These are phyloP conservation scores for Paracoccidioides lutzii DNA, from an alignment of 2,329 filamentous ascomycete species.

Conservation along the genomic window DNA sequence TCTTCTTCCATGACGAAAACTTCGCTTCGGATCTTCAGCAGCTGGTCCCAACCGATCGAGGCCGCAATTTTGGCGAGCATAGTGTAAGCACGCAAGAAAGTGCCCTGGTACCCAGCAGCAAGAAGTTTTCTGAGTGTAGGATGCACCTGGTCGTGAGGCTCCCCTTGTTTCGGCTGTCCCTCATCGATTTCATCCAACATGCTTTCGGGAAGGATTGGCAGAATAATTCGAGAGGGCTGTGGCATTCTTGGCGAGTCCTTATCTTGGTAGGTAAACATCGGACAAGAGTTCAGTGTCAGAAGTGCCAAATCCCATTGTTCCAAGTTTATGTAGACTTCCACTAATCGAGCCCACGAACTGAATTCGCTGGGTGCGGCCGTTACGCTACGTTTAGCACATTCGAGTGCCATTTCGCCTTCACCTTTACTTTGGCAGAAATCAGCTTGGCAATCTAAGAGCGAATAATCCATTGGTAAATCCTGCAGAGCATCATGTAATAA, in stretches of 20 bases:
- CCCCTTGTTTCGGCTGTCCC: slow-evolving; percentile 57
- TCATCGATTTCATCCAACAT: slow-evolving; percentile 94
- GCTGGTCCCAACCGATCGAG: slow-evolving; percentile 94
- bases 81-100: slow-evolving; percentile 87
- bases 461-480: slow-evolving; percentile 93
- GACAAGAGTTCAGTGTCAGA: slow-evolving; percentile 91
- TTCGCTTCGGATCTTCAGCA: slow-evolving; percentile 85
- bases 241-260: slow-evolving; percentile 94
- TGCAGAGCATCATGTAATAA: slow-evolving; percentile 78
- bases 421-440: slow-evolving; percentile 84
- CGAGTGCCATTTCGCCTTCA: slow-evolving; percentile 71
- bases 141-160: slow-evolving; percentile 75
- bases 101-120: slow-evolving; percentile 82
- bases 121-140: slow-evolving; percentile 74
- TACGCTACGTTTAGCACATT: slow-evolving; percentile 87
- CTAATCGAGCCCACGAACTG: slow-evolving; percentile 85
- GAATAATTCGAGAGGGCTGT: slow-evolving; percentile 72
- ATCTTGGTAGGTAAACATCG: slow-evolving; percentile 99
- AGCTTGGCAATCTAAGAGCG: slow-evolving; percentile 87
- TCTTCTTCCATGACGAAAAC: slow-evolving; percentile 99
- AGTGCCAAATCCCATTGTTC: slow-evolving; percentile 96
- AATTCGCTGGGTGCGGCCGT: slow-evolving; percentile 95
- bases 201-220: slow-evolving; percentile 79
- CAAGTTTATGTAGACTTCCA: slow-evolving; percentile 83
- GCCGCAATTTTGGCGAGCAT: slow-evolving; percentile 91